phyloP scores from a whole-genome alignment of 352 stramenopile species.

The Saprolegnia parasitica region DNA sequence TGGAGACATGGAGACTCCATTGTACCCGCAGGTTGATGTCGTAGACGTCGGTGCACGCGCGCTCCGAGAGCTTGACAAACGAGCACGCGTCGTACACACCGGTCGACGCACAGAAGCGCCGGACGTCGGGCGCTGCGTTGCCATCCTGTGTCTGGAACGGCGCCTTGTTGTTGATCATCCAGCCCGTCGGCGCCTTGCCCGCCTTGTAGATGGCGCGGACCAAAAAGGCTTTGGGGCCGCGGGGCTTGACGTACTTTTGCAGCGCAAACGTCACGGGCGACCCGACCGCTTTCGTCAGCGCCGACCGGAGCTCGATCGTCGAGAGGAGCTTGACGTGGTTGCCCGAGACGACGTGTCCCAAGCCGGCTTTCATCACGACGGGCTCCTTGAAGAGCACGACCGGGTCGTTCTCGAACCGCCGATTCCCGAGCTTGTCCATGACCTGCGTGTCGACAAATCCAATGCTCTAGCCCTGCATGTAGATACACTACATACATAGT shows the following conservation, averaged over 20 bases:
- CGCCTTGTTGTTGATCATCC: slow-evolving; percentile 76
- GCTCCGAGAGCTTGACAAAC: slow-evolving; percentile 77
- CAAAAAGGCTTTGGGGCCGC: slow-evolving; percentile 66
- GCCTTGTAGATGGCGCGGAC: slow-evolving; percentile 61
- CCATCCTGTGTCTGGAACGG: slow-evolving; percentile 36
- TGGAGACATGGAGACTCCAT: slow-evolving; percentile 16
- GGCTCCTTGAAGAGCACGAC: slow-evolving; percentile 74
- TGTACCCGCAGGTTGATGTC: slow-evolving; percentile 66
- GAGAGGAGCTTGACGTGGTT: slow-evolving; percentile 65
- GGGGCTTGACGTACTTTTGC: slow-evolving; percentile 66
- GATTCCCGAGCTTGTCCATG: slow-evolving; percentile 55
- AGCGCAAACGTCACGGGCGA: slow-evolving; percentile 66
- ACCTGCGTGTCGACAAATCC: slow-evolving; percentile 71
- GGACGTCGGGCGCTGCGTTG: slow-evolving; percentile 27
- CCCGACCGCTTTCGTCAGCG: slow-evolving; percentile 57
- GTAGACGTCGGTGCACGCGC: slow-evolving; percentile 53
- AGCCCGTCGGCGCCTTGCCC: slow-evolving; percentile 53
- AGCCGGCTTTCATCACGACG: slow-evolving; percentile 27
- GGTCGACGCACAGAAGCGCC: slow-evolving; percentile 15
- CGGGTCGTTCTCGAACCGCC: slow-evolving; percentile 40
- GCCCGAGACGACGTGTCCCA: slow-evolving; percentile 39
- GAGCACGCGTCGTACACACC: slow-evolving; percentile 54
- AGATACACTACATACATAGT: no score
- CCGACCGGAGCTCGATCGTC: slow-evolving; percentile 55
- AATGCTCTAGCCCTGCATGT: slow-evolving; percentile 32